These are phyloP conservation scores for Senecio squalidus DNA, from an alignment of 140 eudicot genomes.

Conservation along the genomic window DNA sequence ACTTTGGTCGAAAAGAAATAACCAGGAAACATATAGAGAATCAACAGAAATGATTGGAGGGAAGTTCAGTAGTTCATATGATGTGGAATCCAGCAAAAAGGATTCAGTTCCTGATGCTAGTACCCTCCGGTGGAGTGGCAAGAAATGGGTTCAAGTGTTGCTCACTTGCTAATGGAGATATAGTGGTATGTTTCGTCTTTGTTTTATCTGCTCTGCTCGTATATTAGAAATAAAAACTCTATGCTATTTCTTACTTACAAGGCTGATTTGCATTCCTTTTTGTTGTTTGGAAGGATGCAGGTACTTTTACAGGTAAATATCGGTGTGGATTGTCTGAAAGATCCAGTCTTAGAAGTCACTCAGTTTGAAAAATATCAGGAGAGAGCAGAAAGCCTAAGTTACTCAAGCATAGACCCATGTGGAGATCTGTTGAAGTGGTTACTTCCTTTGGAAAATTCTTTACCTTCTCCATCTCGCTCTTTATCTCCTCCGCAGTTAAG, in stretches of 20 bases:
- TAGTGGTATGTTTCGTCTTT: conserved; percentile 76
- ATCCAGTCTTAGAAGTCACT: conserved; percentile 77
- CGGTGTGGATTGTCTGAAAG: conserved; percentile 58
- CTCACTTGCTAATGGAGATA: conserved; percentile 88
- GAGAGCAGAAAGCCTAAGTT: conserved; percentile 20
- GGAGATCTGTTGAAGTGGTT: conserved; percentile 84
- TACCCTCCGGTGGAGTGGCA: conserved; percentile 91
- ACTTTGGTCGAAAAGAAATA: conserved; percentile 80
- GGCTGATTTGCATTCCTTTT: conserved; percentile 45
- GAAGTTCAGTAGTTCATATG: conserved; percentile 36
- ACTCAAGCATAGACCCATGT: conserved; percentile 52
- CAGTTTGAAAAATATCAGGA: conserved; percentile 80
- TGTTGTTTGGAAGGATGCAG: conserved; percentile 99
- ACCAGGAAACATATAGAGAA: conserved; percentile 32
- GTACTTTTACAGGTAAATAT: conserved; percentile 86
- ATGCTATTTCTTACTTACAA: conserved; percentile 1
- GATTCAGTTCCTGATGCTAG: conserved; percentile 59
- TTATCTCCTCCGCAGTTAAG: conserved; percentile 56
- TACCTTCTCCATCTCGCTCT: conserved; percentile 53
- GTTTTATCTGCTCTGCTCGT: background rate
- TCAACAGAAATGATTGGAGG: conserved; percentile 47
- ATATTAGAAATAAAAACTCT: conserved; percentile 33
- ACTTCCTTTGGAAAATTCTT: conserved; percentile 81
- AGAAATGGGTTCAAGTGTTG: conserved; percentile 70
- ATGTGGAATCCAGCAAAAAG: conserved; percentile 10